Percentiles rank a stretch among this genome's conserved stretches.
Evolutionary conservation across 2,329 filamentous ascomycete genomes (phyloP).

Genomic region (Arthrobotrys entomopaga): DNA sequence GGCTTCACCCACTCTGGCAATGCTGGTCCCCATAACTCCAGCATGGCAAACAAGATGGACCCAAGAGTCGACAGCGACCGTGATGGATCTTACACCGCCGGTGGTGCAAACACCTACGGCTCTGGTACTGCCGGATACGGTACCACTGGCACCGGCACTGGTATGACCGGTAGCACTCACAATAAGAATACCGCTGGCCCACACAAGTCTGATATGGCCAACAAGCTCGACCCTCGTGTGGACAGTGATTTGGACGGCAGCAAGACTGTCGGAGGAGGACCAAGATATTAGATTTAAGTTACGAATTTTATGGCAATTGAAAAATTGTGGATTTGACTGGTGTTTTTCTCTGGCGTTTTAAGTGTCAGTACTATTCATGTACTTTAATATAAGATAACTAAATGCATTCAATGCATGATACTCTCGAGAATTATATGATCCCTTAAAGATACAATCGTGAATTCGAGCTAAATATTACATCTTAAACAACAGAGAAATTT

Average conservation of each 20-base stretch:
- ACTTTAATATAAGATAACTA: constrained; percentile 19
- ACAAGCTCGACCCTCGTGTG: constrained; percentile 60
- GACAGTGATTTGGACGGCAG: constrained; percentile 58
- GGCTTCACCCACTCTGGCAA: constrained; percentile 52
- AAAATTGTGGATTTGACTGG: constrained; percentile 3
- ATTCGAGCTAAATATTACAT: too few relatives aligned
- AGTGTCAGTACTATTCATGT: constrained; percentile 18
- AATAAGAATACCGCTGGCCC: constrained; percentile 61
- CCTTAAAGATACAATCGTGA: background rate
- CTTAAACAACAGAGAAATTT: too few relatives aligned
- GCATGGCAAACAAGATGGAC: constrained; percentile 63
- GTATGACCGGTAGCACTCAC: constrained; percentile 8
- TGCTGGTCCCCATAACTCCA: constrained; percentile 62
- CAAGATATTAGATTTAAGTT: constrained; percentile 27
- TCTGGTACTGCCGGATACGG: constrained; percentile 15
- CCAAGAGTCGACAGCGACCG: constrained; percentile 62
- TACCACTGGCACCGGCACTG: constrained; percentile 19
- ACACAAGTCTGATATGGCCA: constrained; percentile 60
- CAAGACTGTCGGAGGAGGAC: constrained; percentile 57
- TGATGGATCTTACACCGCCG: constrained; percentile 48
- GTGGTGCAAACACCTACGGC: constrained; percentile 34
- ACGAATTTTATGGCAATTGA: constrained; percentile 10
- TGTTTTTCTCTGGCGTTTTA: constrained; percentile 21
- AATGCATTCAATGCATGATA: background rate
- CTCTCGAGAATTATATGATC: background rate